Evolutionary conservation across 1,284 basidiomycete genomes (phyloP).

Genomic region (Anthracocystis setariae): DNA sequence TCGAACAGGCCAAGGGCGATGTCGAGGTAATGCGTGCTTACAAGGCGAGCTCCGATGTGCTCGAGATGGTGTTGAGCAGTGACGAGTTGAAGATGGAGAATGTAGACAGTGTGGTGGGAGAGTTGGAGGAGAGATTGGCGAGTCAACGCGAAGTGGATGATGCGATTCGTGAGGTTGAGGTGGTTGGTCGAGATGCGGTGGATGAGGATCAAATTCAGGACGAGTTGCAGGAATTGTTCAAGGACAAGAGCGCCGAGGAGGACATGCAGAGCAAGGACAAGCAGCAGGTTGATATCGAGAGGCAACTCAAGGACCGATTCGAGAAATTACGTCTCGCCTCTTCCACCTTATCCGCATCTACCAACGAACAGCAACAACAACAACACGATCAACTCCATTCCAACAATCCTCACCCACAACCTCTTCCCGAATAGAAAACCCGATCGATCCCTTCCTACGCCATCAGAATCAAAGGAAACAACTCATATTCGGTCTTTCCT

Average conservation of each 20-base stretch:
- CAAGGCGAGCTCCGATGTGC: conserved; percentile 79
- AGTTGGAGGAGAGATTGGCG: conserved; percentile 81
- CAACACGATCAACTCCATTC: no score
- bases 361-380: no score
- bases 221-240: conserved; percentile 10
- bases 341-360: no score
- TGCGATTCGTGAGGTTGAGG: conserved; percentile 72
- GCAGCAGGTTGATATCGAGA: conserved; percentile 4
- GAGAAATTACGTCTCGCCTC: conserved; percentile 12
- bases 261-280: conserved; percentile 6
- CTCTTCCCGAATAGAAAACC: background rate
- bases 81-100: conserved; percentile 80
- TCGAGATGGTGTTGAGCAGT: conserved; percentile 79
- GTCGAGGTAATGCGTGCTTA: conserved; percentile 90
- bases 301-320: conserved; percentile 2
- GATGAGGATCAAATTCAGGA: conserved; percentile 9
- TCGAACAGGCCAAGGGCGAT: conserved; percentile 88
- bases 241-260: conserved; percentile 7
- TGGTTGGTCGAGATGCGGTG: conserved; percentile 65
- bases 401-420: background rate
- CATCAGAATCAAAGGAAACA: no score
- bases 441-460: no score
- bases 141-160: conserved; percentile 85
- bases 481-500: no score
- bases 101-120: conserved; percentile 86